Conservation (phyloP, 2,329 filamentous ascomycete species). For the Fusarium miscanthi region DNA sequence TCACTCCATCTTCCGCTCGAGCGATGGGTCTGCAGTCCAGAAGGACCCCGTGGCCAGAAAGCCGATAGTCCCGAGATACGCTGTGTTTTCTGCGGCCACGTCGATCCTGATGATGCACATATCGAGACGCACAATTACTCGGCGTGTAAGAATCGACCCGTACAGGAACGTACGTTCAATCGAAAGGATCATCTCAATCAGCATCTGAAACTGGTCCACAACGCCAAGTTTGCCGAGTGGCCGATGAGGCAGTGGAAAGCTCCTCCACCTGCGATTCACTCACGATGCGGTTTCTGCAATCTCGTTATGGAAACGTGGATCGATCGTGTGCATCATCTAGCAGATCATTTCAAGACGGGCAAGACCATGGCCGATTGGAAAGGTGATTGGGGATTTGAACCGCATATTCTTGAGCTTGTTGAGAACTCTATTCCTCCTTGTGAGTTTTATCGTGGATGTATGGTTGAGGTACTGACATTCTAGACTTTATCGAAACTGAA, state of each 20-base stretch:
- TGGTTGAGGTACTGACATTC: rapidly evolving
- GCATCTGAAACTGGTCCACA: slow-evolving; percentile 55
- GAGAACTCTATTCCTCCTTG: slow-evolving; percentile 57
- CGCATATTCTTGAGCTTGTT: slow-evolving; percentile 51
- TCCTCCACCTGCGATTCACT: slow-evolving; percentile 50
- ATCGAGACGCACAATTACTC: slow-evolving; percentile 52
- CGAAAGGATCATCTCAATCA: slow-evolving; percentile 57
- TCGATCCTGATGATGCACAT: slow-evolving; percentile 49
- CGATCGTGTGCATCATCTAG: slow-evolving; percentile 51
- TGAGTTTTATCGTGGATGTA: slow-evolving; percentile 16
- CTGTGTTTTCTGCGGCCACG: slow-evolving; percentile 54
- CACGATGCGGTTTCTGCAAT: slow-evolving; percentile 55
- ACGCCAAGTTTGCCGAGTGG: slow-evolving; percentile 51
- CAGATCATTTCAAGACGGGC: slow-evolving; percentile 55
- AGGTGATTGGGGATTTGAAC: slow-evolving; percentile 57
- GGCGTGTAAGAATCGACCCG: slow-evolving; percentile 61
- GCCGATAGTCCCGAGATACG: slow-evolving; percentile 39
- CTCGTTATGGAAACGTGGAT: slow-evolving; percentile 52
- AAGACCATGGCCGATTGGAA: slow-evolving; percentile 57
- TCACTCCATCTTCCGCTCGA: slow-evolving; percentile 58
- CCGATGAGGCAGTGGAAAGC: slow-evolving; percentile 52
- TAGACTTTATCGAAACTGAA: slow-evolving; percentile 40
- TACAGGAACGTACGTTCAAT: slow-evolving; percentile 57
- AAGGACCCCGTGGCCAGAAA: slow-evolving; percentile 51
- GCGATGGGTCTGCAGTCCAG: slow-evolving; percentile 57